Evolutionary conservation across 1,284 basidiomycete genomes (phyloP).

Genomic region (Marasmius sp.): DNA sequence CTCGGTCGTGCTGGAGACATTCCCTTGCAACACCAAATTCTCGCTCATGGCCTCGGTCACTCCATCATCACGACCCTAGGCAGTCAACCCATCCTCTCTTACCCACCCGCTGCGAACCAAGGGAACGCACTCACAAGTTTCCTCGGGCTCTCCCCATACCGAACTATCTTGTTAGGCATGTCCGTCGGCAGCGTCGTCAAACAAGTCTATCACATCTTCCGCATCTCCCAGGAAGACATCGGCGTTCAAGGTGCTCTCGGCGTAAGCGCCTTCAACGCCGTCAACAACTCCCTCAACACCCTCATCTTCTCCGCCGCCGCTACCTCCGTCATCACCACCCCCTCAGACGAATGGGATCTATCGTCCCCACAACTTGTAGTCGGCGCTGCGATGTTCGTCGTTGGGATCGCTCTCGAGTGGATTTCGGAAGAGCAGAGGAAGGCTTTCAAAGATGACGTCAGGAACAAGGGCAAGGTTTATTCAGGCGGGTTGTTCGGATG

Average conservation of each 20-base stretch:
- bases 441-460: slow-evolving; percentile 21
- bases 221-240: slow-evolving; percentile 1
- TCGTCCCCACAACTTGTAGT: not conserved
- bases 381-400: slow-evolving; percentile 13
- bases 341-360: not conserved
- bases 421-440: slow-evolving; percentile 18
- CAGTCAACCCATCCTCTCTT: not conserved
- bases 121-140: not conserved
- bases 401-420: slow-evolving; percentile 18
- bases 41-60: slow-evolving; percentile 1
- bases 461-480: slow-evolving; percentile 20
- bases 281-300: slow-evolving; percentile 1
- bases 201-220: slow-evolving; percentile 1
- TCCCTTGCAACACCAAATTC: slow-evolving; percentile 8
- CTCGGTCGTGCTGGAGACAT: slow-evolving; percentile 3
- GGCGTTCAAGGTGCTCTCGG: not conserved
- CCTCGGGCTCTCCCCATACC: slow-evolving; percentile 6
- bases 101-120: not conserved
- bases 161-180: slow-evolving; percentile 6
- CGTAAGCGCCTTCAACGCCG: not conserved
- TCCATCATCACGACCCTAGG: slow-evolving; percentile 3
- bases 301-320: slow-evolving; percentile 2
- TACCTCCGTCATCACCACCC: slow-evolving; percentile 1
- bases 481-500: slow-evolving; percentile 17
- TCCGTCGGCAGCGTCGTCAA: slow-evolving; percentile 5